A percentile compares a stretch with the other conserved stretches of the same genome.
Evolutionary conservation across 257 asterid genomes (phyloP).

Genomic region (Solanum raphanifolium): DNA sequence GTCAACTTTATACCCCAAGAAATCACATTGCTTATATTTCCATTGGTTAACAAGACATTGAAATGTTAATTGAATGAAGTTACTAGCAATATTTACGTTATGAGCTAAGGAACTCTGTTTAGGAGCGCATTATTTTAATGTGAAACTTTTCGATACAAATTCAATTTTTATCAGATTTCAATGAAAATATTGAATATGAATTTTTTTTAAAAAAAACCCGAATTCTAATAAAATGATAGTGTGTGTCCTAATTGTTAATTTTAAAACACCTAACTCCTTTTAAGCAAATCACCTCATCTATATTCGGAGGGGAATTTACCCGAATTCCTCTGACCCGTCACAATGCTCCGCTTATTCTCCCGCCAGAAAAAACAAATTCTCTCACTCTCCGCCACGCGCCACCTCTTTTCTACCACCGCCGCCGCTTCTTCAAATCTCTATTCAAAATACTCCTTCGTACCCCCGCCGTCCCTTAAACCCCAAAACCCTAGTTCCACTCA

Average conservation of each 20-base stretch:
- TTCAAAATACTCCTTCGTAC: conserved; percentile 48
- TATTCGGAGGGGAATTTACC: neutral
- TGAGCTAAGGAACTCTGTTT: neutral
- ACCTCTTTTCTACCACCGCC: conserved; percentile 23
- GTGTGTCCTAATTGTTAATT: neutral
- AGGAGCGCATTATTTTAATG: too few species aligned
- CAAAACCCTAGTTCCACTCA: conserved; percentile 11
- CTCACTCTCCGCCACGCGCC: conserved; percentile 13
- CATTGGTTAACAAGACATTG: neutral
- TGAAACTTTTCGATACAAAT: too few species aligned
- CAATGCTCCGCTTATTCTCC: conserved; percentile 19
- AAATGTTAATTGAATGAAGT: neutral
- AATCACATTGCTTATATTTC: neutral
- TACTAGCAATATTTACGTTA: neutral
- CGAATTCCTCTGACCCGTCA: neutral
- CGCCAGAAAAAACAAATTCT: conserved; percentile 30
- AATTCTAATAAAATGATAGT: too few species aligned
- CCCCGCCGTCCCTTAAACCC: conserved; percentile 58
- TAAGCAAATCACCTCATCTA: neutral
- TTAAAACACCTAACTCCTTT: neutral
- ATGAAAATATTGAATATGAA: too few species aligned
- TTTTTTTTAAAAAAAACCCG: too few species aligned
- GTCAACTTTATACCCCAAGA: neutral
- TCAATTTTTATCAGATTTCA: too few species aligned
- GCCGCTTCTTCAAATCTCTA: conserved; percentile 42